Evolutionary conservation across 2,329 filamentous ascomycete species (phyloP).

Genomic region (Aspergillus tamarii): DNA sequence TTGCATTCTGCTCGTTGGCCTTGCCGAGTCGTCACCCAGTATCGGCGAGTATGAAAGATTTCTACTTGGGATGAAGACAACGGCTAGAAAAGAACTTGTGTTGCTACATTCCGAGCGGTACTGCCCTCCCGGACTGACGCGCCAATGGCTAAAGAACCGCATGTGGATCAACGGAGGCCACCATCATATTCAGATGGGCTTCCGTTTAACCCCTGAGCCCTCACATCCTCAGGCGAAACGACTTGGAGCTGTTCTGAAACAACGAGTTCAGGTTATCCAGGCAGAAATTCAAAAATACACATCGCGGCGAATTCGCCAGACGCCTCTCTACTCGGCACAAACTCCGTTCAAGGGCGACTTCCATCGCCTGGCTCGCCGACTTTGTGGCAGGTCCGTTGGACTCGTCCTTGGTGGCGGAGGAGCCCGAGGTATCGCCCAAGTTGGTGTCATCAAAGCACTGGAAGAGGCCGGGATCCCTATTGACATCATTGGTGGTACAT

Average conservation of each 20-base stretch:
- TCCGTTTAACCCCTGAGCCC: conserved; percentile 74
- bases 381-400: conserved; percentile 93
- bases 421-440: conserved; percentile 86
- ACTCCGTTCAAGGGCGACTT: conserved; percentile 96
- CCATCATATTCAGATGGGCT: conserved; percentile 95
- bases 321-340: conserved; percentile 85
- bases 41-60: conserved; percentile 98
- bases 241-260: conserved; percentile 83
- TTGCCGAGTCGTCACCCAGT: conserved; percentile 84
- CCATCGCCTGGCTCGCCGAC: conserved; percentile 82
- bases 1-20: conserved; percentile 87
- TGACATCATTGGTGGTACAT: conserved; percentile 92
- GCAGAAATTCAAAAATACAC: conserved; percentile 99
- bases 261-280: conserved; percentile 90
- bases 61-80: conserved; percentile 95
- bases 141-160: conserved; percentile 87
- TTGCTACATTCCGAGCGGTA: conserved; percentile 87
- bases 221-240: conserved; percentile 74
- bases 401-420: conserved; percentile 93
- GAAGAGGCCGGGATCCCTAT: conserved; percentile 97
- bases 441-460: conserved; percentile 90
- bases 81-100: conserved; percentile 88
- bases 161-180: conserved; percentile 99
- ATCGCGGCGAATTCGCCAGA: conserved; percentile 85
- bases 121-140: conserved; percentile 79